Base-by-base conservation (phyloP, 441 rosid species). In the Erodium moschatum region DNA sequence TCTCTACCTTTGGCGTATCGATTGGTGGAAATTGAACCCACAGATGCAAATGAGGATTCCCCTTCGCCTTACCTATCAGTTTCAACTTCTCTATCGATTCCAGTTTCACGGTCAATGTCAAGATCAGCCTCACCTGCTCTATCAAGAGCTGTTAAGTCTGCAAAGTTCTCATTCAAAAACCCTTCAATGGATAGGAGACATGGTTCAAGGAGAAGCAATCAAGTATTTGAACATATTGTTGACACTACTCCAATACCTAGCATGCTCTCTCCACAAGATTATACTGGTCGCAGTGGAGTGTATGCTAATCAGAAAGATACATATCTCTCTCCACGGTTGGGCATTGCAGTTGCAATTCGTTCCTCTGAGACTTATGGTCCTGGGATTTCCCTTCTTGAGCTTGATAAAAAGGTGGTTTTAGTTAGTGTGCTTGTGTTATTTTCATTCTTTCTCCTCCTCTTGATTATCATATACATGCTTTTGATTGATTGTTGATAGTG, bases 221-320 rank as follows among this genome's bases (percentile, higher is more conserved):
- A 89, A 77, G 92, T 89, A 73, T 83, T 96, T 56, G 99, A 96
- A 85, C 81, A 77, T 50, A 83, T 96, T 67, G 98, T 86, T 81
- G 98, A 96, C 78, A 89, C 89, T 69, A 89, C 90, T 78, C 96
- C 96, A 6, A 74, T 82, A 69, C 96, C 99, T 70, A 89, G 92
- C 81, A 96, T 96, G 99, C 87, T 96, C 84, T 96, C 99, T 75
- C 98, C 92, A 33, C 97, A 90, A 73, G 99, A 92, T 62, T 83
- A 87, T 77, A 89, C 88, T 27, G 83, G 92, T 74, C 89, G 89
- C 64, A 82, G 89, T 78, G 97, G 97, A 66, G 69, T 81, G 73
- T 90, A 90, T 78, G 79, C 89, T 46, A 89, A 96, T 54, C 98
- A 91, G 70, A 94, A 90, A 76, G 99, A 92, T 76, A 77, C 92